Base-by-base conservation (phyloP, 306 rosid genomes). In the Datisca glomerata region DNA sequence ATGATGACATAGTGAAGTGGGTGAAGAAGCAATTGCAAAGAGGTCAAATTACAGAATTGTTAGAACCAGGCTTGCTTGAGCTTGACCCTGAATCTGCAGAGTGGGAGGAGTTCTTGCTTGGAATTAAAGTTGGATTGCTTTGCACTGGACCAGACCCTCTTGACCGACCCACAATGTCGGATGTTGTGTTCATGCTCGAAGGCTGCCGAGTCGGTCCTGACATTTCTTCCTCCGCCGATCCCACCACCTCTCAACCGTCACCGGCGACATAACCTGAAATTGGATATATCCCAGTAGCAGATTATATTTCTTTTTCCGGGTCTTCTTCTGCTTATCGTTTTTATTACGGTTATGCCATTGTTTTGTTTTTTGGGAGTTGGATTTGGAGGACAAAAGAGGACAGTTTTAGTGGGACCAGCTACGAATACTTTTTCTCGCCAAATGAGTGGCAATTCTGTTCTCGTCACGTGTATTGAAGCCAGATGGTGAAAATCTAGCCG, bases 131-230 rank as follows among this genome's bases (percentile, higher is more conserved):
- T 3, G 96, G 87, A 7, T 67, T 86, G 39, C 96, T 86, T 1
- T 82, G 96, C 70, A 86, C 94, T 2, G 94, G 94, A 19, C 94
- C 94, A 0, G 94, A 86, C 60, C 94, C 94, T 11, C 70, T 74
- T 3, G 94, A 82, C 33, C 85, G 96, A 7, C 96, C 96, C 47
- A 73, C 94, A 16, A 86, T 86, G 96, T 71, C 86, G 0, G 96
- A 86, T 52, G 79, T 86, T n/a, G 94, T 86, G 36, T 86, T 86
- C 94, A 86, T 86, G 96, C 93, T 86, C 5, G 96, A 86, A 70
- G 96, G 96, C 2, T 86, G 96, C 58, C 86, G 96, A 19, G 94
- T 79, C 7, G 85, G 94, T 7, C 86, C 96, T 0, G 94, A 86
- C 13, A 76, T 79, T 45, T 83, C 87, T 0, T 86, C 96, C 62